A percentile compares a stretch with the other conserved stretches of the same genome.
phyloP scores from a whole-genome alignment of 495 filamentous ascomycete genomes.

The Penicillium alfredii region DNA sequence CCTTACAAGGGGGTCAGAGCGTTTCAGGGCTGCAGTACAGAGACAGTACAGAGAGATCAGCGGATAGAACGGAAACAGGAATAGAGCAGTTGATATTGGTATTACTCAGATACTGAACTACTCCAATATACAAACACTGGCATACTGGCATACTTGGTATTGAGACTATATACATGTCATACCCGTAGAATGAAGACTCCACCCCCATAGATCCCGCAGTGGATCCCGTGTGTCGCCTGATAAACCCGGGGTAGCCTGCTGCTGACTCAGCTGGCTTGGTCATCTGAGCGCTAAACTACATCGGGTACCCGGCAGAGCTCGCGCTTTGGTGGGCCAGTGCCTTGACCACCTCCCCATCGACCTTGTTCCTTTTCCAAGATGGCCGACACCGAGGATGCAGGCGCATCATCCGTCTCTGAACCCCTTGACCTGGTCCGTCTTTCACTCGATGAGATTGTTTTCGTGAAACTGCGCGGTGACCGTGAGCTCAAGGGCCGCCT shows the following conservation, averaged over 20 bases:
- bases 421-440: slow-evolving; percentile 93
- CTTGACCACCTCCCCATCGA: slow-evolving; percentile 2
- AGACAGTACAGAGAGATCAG: too few relatives aligned
- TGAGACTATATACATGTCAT: not conserved
- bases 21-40: too few relatives aligned
- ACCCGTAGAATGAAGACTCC: too few relatives aligned
- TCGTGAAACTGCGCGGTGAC: slow-evolving; percentile 93
- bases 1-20: too few relatives aligned
- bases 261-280: slow-evolving; percentile 15
- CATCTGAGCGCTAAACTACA: slow-evolving; percentile 12
- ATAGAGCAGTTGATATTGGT: too few relatives aligned
- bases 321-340: slow-evolving; percentile 4
- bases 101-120: too few relatives aligned
- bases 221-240: slow-evolving; percentile 3
- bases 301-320: slow-evolving; percentile 15
- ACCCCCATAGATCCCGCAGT: slow-evolving; percentile 1
- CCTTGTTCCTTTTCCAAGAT: too few relatives aligned
- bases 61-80: too few relatives aligned
- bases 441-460: slow-evolving; percentile 89
- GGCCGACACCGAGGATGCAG: slow-evolving; percentile 66
- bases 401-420: slow-evolving; percentile 62
- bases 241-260: slow-evolving; percentile 17
- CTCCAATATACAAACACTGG: too few relatives aligned
- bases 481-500: slow-evolving; percentile 90
- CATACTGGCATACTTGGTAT: too few relatives aligned